Percentiles rank a stretch among this genome's conserved stretches.
phyloP scores from a whole-genome alignment of 2,329 filamentous ascomycete genomes.

The Fusarium metavorans region DNA sequence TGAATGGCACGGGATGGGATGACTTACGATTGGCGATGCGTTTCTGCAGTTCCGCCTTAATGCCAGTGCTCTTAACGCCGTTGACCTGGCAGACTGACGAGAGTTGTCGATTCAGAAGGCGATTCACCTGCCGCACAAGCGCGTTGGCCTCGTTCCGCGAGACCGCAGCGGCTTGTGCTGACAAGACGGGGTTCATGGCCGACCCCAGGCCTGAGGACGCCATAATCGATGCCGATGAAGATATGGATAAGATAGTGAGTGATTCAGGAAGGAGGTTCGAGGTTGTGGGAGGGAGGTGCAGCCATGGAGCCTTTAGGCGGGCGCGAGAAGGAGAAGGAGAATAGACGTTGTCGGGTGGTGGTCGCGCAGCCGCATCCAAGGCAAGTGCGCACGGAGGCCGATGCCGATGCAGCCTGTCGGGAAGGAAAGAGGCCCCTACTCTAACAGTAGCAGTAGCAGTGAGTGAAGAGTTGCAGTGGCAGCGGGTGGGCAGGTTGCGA shows the following conservation, averaged over 20 bases:
- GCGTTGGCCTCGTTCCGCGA: constrained; percentile 57
- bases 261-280: constrained; percentile 1
- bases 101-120: constrained; percentile 72
- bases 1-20: constrained; percentile 1
- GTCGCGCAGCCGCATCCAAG: constrained; percentile 46
- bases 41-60: constrained; percentile 84
- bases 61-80: constrained; percentile 80
- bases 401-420: constrained; percentile 26
- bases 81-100: constrained; percentile 82
- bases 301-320: constrained; percentile 10
- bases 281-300: constrained; percentile 20
- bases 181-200: constrained; percentile 26
- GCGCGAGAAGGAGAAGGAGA: constrained; percentile 7
- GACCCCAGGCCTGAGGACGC: constrained; percentile 42
- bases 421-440: constrained; percentile 15
- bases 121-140: constrained; percentile 59
- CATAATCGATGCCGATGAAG: constrained; percentile 18
- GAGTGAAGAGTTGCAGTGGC: constrained; percentile 5
- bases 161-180: constrained; percentile 42
- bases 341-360: constrained; percentile 20
- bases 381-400: constrained; percentile 37
- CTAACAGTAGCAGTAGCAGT: not conserved
- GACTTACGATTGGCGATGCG: constrained; percentile 83
- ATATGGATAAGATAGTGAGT: constrained; percentile 1
- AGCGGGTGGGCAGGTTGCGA: not conserved